These are phyloP conservation scores for Eimeria falciformis DNA, from an alignment of 169 alveolate genomes.

Conservation along the genomic window DNA sequence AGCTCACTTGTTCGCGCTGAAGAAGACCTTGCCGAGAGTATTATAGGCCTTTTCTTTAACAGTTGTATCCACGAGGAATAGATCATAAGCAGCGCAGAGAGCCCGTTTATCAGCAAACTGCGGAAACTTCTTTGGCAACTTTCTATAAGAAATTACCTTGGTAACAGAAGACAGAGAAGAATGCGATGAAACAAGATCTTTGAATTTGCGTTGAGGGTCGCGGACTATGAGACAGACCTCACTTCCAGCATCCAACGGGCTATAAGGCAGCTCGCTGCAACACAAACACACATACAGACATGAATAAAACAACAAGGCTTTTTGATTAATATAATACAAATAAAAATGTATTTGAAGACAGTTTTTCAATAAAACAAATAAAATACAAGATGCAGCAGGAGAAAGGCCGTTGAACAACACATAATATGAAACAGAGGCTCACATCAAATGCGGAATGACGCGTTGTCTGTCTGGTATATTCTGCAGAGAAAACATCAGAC, in stretches of 20 bases:
- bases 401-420: not conserved
- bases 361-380: not conserved
- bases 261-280: slow-evolving; percentile 76
- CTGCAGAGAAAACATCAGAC: slow-evolving; percentile 56
- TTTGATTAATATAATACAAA: not conserved
- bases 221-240: slow-evolving; percentile 79
- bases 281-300: not conserved
- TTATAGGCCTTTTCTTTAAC: slow-evolving; percentile 78
- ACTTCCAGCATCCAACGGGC: slow-evolving; percentile 34
- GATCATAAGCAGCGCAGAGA: slow-evolving; percentile 81
- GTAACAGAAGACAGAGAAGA: slow-evolving; percentile 56
- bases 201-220: slow-evolving; percentile 85
- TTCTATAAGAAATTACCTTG: slow-evolving; percentile 77
- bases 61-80: slow-evolving; percentile 78
- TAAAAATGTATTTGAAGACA: not conserved
- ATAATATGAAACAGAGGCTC: not conserved
- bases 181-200: slow-evolving; percentile 72
- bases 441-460: slow-evolving; percentile 51
- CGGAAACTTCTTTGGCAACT: slow-evolving; percentile 79
- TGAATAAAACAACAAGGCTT: not conserved
- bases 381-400: not conserved
- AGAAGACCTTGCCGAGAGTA: slow-evolving; percentile 79
- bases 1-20: slow-evolving; percentile 79
- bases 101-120: slow-evolving; percentile 78
- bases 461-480: slow-evolving; percentile 29